Base-by-base conservation (phyloP, 2,329 filamentous ascomycete genomes). In the Phyllosticta citribraziliensis region DNA sequence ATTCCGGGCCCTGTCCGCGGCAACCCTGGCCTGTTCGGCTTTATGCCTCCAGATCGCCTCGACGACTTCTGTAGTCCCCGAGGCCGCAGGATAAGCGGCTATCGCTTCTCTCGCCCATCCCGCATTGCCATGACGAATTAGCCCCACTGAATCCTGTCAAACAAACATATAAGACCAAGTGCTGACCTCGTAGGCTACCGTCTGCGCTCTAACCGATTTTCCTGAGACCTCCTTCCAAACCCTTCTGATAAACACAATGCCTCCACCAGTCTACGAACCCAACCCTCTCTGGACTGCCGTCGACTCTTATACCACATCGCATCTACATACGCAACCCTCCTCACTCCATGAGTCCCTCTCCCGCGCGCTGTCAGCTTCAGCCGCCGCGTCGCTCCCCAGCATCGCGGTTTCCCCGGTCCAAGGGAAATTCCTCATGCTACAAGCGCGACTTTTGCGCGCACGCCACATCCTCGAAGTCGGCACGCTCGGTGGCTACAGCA, bases 401-500 rank as follows among this genome's bases (percentile, higher is more conserved):
- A 73, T 74, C 52, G 69, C 71, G 52, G 72, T 73, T 9, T 71
- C 70, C 8, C 63, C 68, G 12, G 66, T 69, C 0, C 70, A 72
- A 35, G 71, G 70, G 54, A 74, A 73, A 60, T 71, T 65, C 65
- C 67, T 74, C 19, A 68, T 69, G 47, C 67, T 73, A 1, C 70
- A 72, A 61, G 69, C 69, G 11, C 67, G 68, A 30, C 62, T 72
- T 19, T 57, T 68, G 1, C 65, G 64, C 25, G 70, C 69, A 20
- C 68, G 67, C 59, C 66, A 69, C 54, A 64, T 70, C 6, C 77
- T 84, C 40, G 82, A 85, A 66, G 72, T 84, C 55, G 82, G 82
- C 24, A 83, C 80, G 0, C 68, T 84, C 25, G 81, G 81, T 12
- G 82, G 77, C 8, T 84, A 82, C 68, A 78, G 76, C 1, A 76